Conservation (phyloP, 257 asterid genomes). For the Primulina eburnea region DNA sequence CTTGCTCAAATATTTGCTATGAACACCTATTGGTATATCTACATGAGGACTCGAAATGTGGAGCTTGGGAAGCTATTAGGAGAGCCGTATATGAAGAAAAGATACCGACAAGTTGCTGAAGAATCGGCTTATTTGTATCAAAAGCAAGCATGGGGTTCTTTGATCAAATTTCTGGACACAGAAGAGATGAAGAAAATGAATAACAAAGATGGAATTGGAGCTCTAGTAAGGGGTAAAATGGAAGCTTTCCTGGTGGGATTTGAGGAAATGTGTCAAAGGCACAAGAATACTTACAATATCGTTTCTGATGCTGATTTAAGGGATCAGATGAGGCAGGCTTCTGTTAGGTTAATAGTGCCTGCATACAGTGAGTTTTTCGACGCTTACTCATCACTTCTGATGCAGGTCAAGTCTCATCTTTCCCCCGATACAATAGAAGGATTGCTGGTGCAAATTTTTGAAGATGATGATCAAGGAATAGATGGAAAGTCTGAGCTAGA, state of each 20-base stretch:
- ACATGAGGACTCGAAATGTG: conserved; percentile 59
- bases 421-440: conserved; percentile 46
- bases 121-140: conserved; percentile 74
- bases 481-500: conserved; percentile 26
- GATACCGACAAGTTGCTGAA: conserved; percentile 59
- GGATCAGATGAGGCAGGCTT: conserved; percentile 67
- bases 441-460: conserved; percentile 43
- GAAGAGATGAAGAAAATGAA: conserved; percentile 35
- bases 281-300: conserved; percentile 45
- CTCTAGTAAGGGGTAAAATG: conserved; percentile 41
- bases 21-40: conserved; percentile 80
- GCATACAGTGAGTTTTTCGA: conserved; percentile 47
- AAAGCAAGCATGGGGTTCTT: conserved; percentile 69
- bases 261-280: conserved; percentile 52
- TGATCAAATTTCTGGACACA: conserved; percentile 44
- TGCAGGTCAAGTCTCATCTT: conserved; percentile 33
- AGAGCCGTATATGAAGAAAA: conserved; percentile 57
- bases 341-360: conserved; percentile 52
- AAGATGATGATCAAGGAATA: conserved; percentile 29
- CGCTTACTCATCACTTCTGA: conserved; percentile 29
- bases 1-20: conserved; percentile 50
- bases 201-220: conserved; percentile 27
- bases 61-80: conserved; percentile 68
- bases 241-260: conserved; percentile 53
- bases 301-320: conserved; percentile 74